A percentile compares a stretch with the other conserved stretches of the same genome.
Evolutionary conservation across 73 alveolate species (phyloP).

Genomic region (Symbiodinium pilosum): DNA sequence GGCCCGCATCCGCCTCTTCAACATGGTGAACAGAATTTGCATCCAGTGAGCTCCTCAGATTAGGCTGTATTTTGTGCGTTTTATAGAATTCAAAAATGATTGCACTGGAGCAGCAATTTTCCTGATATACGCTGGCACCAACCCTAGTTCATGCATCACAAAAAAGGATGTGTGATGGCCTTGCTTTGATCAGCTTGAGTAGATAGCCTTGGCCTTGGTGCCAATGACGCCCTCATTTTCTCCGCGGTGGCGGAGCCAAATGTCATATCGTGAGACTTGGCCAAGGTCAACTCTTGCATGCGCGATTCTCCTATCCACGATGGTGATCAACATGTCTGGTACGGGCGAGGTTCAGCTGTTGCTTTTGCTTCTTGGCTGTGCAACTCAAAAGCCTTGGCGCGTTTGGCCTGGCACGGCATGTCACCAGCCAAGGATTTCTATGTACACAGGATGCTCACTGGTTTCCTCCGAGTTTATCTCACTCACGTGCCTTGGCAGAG

Average conservation of each 20-base stretch:
- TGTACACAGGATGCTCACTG: constrained; percentile 1
- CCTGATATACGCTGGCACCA: too few relatives aligned
- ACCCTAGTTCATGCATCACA: too few relatives aligned
- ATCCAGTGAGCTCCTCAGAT: constrained; percentile 33
- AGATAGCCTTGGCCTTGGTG: too few relatives aligned
- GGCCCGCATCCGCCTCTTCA: constrained; percentile 64
- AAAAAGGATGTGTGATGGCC: too few relatives aligned
- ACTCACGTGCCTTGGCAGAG: constrained; percentile 12
- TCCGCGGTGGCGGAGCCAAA: background rate
- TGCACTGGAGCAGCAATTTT: too few relatives aligned
- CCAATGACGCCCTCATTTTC: background rate
- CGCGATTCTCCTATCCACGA: background rate
- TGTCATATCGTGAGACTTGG: background rate
- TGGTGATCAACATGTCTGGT: constrained; percentile 26
- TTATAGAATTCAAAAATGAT: background rate
- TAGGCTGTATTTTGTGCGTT: too few relatives aligned
- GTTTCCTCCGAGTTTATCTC: constrained; percentile 19
- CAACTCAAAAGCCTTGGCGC: too few relatives aligned
- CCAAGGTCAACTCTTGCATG: constrained; percentile 1
- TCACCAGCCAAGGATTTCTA: constrained; percentile 19
- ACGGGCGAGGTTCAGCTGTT: constrained; percentile 20
- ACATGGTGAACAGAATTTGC: constrained; percentile 27
- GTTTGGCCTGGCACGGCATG: background rate
- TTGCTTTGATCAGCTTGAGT: too few relatives aligned
- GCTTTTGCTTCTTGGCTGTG: background rate